Evolutionary conservation across 164 flowering plant species (phyloP).

Genomic region (Echeveria elegans): DNA sequence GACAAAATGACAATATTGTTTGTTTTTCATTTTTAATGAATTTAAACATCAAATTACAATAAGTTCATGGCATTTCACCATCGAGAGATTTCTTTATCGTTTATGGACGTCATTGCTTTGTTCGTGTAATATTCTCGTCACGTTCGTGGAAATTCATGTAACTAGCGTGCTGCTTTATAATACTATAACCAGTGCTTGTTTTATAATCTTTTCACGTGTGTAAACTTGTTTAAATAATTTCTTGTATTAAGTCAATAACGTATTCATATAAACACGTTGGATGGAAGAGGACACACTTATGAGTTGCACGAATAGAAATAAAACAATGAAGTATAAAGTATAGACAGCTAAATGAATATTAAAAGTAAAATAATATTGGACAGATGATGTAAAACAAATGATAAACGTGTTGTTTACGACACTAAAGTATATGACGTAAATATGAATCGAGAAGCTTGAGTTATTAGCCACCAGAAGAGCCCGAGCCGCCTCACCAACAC

Average conservation of each 20-base stretch:
- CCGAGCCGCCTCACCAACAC: constrained; percentile 5
- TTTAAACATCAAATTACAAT: not conserved
- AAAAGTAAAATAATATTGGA: not conserved
- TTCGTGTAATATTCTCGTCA: not conserved
- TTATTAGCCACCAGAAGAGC: constrained; percentile 3
- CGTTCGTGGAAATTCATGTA: not conserved
- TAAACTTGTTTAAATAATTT: too few relatives aligned
- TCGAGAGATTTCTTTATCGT: not conserved
- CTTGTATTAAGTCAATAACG: too few relatives aligned
- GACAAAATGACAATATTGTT: not conserved
- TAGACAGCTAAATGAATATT: not conserved
- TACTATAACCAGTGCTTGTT: too few relatives aligned
- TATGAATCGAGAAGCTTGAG: not conserved
- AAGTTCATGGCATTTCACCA: not conserved
- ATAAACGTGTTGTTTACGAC: constrained; percentile 1
- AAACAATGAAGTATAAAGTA: too few relatives aligned
- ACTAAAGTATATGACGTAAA: not conserved
- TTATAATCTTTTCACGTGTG: too few relatives aligned
- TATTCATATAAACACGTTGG: too few relatives aligned
- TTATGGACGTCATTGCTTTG: constrained; percentile 4
- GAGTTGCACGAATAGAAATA: too few relatives aligned
- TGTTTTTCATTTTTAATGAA: not conserved
- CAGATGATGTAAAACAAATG: not conserved
- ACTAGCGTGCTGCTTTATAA: not conserved
- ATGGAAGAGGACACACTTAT: too few relatives aligned